Conservation (phyloP, 1,284 basidiomycete genomes). For the Xanthoconium separans region DNA sequence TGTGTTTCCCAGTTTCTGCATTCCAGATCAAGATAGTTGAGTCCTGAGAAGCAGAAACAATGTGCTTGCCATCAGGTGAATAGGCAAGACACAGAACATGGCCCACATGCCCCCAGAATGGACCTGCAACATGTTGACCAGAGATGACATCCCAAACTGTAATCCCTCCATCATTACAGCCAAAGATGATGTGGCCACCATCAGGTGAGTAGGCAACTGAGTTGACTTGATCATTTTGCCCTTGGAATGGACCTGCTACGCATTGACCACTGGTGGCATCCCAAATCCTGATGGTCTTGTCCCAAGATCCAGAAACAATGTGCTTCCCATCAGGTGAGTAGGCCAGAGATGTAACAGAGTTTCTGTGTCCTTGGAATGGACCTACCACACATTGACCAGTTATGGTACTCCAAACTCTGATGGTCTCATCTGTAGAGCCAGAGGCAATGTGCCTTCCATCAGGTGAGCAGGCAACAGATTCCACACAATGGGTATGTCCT, state of each 20-base stretch:
- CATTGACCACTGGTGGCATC: neutral
- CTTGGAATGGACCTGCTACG: neutral
- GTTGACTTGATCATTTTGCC: accelerated
- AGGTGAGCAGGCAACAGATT: neutral
- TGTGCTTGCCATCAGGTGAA: neutral
- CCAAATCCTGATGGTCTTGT: neutral
- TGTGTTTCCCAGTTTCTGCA: neutral
- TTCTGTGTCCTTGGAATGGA: neutral
- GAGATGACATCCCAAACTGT: neutral
- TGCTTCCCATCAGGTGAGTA: neutral
- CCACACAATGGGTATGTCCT: neutral
- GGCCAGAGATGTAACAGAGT: neutral
- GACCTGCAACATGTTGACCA: neutral
- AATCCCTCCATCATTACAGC: neutral
- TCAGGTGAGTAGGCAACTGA: neutral
- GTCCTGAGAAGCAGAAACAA: neutral
- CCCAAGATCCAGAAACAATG: neutral
- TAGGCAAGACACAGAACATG: neutral
- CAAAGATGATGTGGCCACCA: neutral
- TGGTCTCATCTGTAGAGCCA: neutral
- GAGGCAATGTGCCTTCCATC: neutral
- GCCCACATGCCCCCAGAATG: neutral
- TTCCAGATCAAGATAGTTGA: neutral
- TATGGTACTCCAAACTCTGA: neutral
- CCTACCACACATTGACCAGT: neutral